A percentile compares a stretch with the other conserved stretches of the same genome.
These are phyloP conservation scores for Cladosporium sp. DNA, from an alignment of 2,329 filamentous ascomycete genomes.

Conservation along the genomic window DNA sequence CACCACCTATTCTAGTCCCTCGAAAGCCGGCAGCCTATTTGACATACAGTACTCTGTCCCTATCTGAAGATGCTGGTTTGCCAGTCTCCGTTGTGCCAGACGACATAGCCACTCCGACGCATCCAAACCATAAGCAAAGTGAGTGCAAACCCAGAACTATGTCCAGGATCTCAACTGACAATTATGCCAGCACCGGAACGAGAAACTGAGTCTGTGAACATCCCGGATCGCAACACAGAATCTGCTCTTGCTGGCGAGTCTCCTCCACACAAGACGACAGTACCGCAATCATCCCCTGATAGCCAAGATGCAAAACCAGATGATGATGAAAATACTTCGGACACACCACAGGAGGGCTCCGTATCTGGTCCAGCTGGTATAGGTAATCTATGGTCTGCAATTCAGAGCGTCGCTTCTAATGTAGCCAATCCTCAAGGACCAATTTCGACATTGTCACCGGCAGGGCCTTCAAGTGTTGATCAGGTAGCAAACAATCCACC, in stretches of 20 bases:
- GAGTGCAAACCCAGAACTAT: background rate
- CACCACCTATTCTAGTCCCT: background rate
- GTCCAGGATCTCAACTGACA: background rate
- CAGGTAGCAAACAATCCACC: background rate
- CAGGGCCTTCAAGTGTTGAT: background rate
- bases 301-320: background rate
- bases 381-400: background rate
- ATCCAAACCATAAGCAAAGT: background rate
- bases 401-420: background rate
- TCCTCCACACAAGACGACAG: background rate
- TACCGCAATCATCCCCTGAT: background rate
- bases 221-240: background rate
- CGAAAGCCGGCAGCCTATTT: slow-evolving; percentile 5
- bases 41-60: slow-evolving; percentile 3
- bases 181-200: background rate
- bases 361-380: background rate
- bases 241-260: background rate
- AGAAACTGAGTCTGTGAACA: background rate
- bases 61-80: background rate
- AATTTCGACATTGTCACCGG: background rate
- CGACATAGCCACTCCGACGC: background rate
- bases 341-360: background rate
- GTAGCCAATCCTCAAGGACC: background rate
- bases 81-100: background rate
- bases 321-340: background rate